These are phyloP conservation scores for Lachancea kluyveri DNA, from an alignment of 805 yeast species.

Conservation along the genomic window DNA sequence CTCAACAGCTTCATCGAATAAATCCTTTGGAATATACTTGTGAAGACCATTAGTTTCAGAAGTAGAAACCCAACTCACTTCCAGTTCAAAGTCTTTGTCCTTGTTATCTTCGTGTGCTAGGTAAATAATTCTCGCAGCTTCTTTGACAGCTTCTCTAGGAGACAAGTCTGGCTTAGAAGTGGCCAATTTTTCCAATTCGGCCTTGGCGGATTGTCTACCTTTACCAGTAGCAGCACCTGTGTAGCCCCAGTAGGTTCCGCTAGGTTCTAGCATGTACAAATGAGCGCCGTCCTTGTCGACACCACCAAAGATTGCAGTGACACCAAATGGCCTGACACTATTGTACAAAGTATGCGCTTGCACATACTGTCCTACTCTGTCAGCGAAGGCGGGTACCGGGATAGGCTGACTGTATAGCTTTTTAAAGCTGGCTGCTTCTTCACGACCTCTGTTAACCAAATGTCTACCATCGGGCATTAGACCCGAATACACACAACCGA, in stretches of 20 bases:
- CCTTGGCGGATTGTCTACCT: conserved; percentile 97
- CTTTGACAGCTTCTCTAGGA: conserved; percentile 79
- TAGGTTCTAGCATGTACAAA: conserved; percentile 94
- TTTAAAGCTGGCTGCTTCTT: conserved; percentile 78
- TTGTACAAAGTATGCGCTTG: conserved; percentile 94
- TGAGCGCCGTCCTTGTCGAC: conserved; percentile 87
- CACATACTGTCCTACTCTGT: conserved; percentile 82
- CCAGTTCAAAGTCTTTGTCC: conserved; percentile 95
- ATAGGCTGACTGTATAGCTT: conserved; percentile 69
- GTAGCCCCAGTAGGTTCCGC: conserved; percentile 97
- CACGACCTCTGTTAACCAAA: conserved; percentile 85
- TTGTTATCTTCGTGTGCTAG: conserved; percentile 96
- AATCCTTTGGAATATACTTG: conserved; percentile 69
- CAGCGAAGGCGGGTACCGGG: conserved; percentile 75
- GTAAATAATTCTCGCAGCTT: conserved; percentile 90
- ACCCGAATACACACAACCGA: conserved; percentile 94
- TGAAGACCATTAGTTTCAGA: conserved; percentile 78
- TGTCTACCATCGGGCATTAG: conserved; percentile 95
- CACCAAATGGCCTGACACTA: conserved; percentile 97
- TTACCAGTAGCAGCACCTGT: conserved; percentile 96
- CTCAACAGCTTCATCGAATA: conserved; percentile 76
- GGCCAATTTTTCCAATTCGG: conserved; percentile 82
- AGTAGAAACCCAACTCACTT: conserved; percentile 79
- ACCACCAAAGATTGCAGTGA: conserved; percentile 90
- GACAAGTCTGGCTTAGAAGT: conserved; percentile 37